phyloP scores from a whole-genome alignment of 2,329 filamentous ascomycete species.

The Rhinocladiella similis region DNA sequence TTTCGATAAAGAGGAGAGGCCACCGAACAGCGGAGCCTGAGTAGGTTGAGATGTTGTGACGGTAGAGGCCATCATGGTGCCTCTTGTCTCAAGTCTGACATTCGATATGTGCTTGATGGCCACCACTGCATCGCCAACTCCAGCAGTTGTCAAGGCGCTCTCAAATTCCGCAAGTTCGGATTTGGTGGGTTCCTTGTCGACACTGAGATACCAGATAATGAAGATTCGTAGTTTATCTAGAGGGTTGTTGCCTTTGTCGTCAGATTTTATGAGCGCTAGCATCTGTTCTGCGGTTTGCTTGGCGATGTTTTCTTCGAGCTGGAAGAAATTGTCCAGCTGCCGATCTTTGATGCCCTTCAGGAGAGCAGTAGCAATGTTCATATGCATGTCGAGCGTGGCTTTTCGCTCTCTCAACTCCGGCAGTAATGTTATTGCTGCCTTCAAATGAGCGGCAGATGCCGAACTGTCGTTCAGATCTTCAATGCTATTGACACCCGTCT shows the following conservation, averaged over 20 bases:
- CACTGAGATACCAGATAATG: constrained; percentile 95
- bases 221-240: constrained; percentile 90
- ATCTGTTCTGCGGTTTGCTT: constrained; percentile 91
- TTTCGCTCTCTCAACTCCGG: constrained; percentile 93
- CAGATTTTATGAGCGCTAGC: constrained; percentile 79
- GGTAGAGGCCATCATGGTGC: constrained; percentile 90
- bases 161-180: constrained; percentile 84
- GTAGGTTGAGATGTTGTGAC: constrained; percentile 67
- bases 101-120: constrained; percentile 84
- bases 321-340: constrained; percentile 93
- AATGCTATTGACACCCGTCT: constrained; percentile 87
- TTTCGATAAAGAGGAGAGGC: constrained; percentile 87
- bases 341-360: constrained; percentile 87
- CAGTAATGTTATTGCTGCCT: constrained; percentile 88
- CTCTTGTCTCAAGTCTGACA: constrained; percentile 90
- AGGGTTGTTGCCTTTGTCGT: constrained; percentile 78
- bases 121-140: constrained; percentile 65
- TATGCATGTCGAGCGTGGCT: constrained; percentile 93
- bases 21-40: constrained; percentile 75
- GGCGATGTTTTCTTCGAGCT: constrained; percentile 87
- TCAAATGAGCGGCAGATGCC: constrained; percentile 88
- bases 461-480: constrained; percentile 90
- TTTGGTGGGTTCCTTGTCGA: constrained; percentile 81
- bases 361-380: constrained; percentile 88
- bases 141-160: constrained; percentile 73